Percentiles rank a stretch among this genome's conserved stretches.
phyloP scores from a whole-genome alignment of 768 basidiomycete genomes.

The Naganishia vaughanmartiniae region DNA sequence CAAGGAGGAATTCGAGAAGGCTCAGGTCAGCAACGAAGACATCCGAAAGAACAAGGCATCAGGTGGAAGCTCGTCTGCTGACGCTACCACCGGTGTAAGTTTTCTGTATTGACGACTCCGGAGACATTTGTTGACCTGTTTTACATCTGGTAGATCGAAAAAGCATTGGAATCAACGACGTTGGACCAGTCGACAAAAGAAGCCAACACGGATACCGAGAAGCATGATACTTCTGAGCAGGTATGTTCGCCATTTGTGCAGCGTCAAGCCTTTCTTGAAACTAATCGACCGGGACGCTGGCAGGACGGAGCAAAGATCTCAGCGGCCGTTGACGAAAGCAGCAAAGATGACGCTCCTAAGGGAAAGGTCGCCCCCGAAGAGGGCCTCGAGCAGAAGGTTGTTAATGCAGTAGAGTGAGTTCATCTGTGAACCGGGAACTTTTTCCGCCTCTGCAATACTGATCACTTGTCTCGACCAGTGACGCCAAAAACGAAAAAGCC shows the following conservation, averaged over 20 bases:
- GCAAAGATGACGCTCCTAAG: conserved; percentile 36
- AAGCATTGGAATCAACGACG: conserved; percentile 22
- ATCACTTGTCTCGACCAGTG: not conserved
- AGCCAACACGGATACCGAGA: conserved; percentile 21
- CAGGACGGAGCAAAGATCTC: conserved; percentile 28
- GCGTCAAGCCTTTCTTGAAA: not conserved
- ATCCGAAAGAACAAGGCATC: conserved; percentile 21
- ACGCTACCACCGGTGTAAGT: conserved; percentile 17
- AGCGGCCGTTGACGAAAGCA: conserved; percentile 39
- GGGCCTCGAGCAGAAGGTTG: conserved; percentile 38
- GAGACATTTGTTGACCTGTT: not conserved
- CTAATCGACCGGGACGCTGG: not conserved
- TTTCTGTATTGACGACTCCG: not conserved
- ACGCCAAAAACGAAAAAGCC: not conserved
- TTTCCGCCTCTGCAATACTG: not conserved
- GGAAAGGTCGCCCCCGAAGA: conserved; percentile 49
- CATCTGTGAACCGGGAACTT: not conserved
- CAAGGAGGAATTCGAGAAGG: conserved; percentile 83
- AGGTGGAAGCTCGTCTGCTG: conserved; percentile 13
- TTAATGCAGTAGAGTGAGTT: conserved; percentile 21
- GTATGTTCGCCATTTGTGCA: not conserved
- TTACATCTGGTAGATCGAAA: conserved; percentile 9
- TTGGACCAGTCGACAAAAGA: conserved; percentile 16
- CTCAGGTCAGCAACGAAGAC: conserved; percentile 67
- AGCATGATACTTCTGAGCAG: conserved; percentile 1